phyloP scores from a whole-genome alignment of 225 moss, liverwort and hornwort genomes.

The Climacium dendroides region DNA sequence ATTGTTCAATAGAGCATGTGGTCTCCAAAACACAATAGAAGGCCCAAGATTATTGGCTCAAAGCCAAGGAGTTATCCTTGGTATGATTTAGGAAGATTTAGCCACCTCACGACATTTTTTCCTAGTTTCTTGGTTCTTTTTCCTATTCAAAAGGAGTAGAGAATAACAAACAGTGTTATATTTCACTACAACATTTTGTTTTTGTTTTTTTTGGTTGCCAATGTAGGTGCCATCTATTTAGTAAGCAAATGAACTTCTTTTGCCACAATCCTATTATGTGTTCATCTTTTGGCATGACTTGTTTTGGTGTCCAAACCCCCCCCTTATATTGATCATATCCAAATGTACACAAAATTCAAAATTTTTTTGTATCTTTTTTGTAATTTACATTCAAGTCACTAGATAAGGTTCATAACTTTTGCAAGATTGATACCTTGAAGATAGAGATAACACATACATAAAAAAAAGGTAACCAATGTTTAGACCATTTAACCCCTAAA shows the following conservation, averaged over 20 bases:
- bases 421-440: not conserved
- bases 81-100: not conserved
- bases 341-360: not conserved
- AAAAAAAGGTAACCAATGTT: not conserved
- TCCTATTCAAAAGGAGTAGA: not conserved
- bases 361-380: not conserved
- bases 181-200: not conserved
- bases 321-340: too few relatives aligned
- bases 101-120: not conserved
- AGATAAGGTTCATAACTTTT: not conserved
- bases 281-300: not conserved
- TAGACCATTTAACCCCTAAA: not conserved
- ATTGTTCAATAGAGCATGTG: too few relatives aligned
- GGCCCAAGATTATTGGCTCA: not conserved
- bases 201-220: too few relatives aligned
- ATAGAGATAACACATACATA: not conserved
- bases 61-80: fast-evolving
- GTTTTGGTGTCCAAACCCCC: not conserved
- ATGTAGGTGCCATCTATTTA: not conserved
- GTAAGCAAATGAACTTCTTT: not conserved
- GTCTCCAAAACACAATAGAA: fast-evolving
- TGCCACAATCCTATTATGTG: not conserved
- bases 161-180: not conserved
- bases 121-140: not conserved
- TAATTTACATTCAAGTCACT: not conserved